Conservation (phyloP, 2,329 filamentous ascomycete species). For the Bimuria novae-zelandiae region DNA sequence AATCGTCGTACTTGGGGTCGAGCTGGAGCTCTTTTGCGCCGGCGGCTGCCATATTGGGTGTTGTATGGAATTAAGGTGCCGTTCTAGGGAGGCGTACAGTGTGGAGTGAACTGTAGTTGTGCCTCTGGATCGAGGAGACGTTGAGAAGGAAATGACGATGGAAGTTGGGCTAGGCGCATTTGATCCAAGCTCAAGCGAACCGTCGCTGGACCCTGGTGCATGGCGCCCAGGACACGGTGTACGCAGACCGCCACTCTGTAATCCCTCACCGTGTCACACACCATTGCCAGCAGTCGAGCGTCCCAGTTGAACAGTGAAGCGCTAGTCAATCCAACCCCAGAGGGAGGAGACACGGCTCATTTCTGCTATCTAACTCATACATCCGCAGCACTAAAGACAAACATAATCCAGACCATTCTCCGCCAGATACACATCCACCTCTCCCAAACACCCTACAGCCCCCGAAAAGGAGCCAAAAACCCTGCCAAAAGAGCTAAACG, state of each 20-base stretch:
- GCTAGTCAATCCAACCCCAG: slow-evolving; percentile 23
- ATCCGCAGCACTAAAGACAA: slow-evolving; percentile 30
- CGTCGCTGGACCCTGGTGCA: slow-evolving; percentile 4
- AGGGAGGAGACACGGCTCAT: slow-evolving; percentile 27
- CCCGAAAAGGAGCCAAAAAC: not conserved
- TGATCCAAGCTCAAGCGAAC: slow-evolving; percentile 29
- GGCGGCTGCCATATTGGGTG: slow-evolving; percentile 37
- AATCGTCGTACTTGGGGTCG: slow-evolving; percentile 93
- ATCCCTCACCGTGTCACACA: too few species aligned
- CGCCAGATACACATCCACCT: not conserved
- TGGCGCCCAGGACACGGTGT: too few species aligned
- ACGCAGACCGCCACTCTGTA: too few species aligned
- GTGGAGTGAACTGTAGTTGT: not conserved
- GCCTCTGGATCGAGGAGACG: slow-evolving; percentile 11
- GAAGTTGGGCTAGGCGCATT: slow-evolving; percentile 31
- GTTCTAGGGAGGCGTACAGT: not conserved
- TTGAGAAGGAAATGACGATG: slow-evolving; percentile 31
- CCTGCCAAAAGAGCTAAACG: slow-evolving; percentile 2
- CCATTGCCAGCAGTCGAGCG: not conserved
- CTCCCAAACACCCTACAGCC: not conserved
- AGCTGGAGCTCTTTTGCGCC: slow-evolving; percentile 52
- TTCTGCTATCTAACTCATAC: slow-evolving; percentile 42
- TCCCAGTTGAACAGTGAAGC: not conserved
- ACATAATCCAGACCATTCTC: slow-evolving; percentile 18
- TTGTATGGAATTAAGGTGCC: not conserved